Evolutionary conservation across 306 rosid species (phyloP), one percentile per base, ranked within the genome.

Genomic region (Betula pendula): DNA sequence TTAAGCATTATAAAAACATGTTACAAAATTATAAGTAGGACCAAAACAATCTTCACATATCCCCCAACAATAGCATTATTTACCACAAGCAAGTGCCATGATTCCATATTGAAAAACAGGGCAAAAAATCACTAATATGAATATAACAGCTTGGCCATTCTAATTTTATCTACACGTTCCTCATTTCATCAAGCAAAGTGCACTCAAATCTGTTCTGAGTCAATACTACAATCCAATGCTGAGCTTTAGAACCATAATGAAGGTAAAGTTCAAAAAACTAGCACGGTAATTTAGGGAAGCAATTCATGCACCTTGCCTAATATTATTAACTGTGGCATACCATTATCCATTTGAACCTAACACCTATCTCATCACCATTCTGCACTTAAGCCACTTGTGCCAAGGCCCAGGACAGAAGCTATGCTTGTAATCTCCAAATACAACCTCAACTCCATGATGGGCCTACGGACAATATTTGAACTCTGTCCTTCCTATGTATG

Each of bases 371-470:
- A 31, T 31, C 68, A 16, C 44, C 5, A 16, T 10, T 1, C 6
- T 51, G 5, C 56, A 51, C n/a, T 20, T 1, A 17, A 51, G 17
- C 8, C 24, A 51, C 8, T 19, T 19, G 24, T 19, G 2, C 56
- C 11, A 51, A 51, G 6, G 56, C 58, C 56, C 6, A 20, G 58
- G 20, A 2, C 25, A 8, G 9, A 51, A 51, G 6, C 56, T 51
- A 51, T 51, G 5, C 10, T 27, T 27, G 2, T 27, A 27, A 25
- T 59, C 27, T 27, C 88, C 94, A 25, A 87, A 55, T 4, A 85
- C 90, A 67, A 77, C 81, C 76, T 91, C 81, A 91, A 35, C 0
- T 35, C 40, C 40, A 35, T 35, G 40, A 35, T 35, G 87, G 47
- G 35, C 40, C 67, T 25, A 27, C 3, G 38, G 38, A 27, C 11